Base-by-base conservation (phyloP, 352 stramenopile species). In the Globisporangium uncinulatum region DNA sequence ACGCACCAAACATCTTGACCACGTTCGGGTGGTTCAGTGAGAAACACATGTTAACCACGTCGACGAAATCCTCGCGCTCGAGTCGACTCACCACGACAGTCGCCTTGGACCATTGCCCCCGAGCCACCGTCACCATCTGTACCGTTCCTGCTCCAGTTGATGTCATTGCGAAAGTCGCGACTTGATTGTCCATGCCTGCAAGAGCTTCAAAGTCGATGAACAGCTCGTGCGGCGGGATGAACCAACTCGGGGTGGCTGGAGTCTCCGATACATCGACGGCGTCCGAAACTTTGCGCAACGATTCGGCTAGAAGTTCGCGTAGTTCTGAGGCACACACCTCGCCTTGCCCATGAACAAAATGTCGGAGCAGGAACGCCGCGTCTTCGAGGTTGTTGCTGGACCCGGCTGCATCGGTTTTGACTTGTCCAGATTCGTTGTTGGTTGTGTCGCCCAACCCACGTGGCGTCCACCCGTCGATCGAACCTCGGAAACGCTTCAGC, bases 181-280 rank as follows among this genome's bases (percentile, higher is more conserved):
- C 17, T 4, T 9, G 44, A 9, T 6, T 13, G 19, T 31, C 24
- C 20, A n/a, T 21, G 13, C 14, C 8, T 10, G 10, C 42, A 7
- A 50, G 44, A 29, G n/a, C 21, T 82, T 81, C n/a, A 17, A 42
- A 13, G 85, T 83, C 20, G 84, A 86, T 21, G 94, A 96, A 61
- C 83, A 97, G 47, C 83, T 86, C 34, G 69, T 97, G 17, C 80
- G 95, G 51, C 53, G 97, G 31, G 85, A 96, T 64, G 55, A 92
- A 92, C 63, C 76, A 54, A 6, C 8, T 11, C 7, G 10, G n/a
- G 7, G 20, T 17, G 20, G n/a, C 20, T 2, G 34, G 5, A 29
- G 21, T 20, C n/a, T 29, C n/a, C 15, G 44, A 11, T 6, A 17
- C 9, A 17, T 50, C 20, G 9, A 15, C 15, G 44, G 6, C 9